Evolutionary conservation across 2,329 filamentous ascomycete species (phyloP).

Genomic region (Fusarium falciforme): DNA sequence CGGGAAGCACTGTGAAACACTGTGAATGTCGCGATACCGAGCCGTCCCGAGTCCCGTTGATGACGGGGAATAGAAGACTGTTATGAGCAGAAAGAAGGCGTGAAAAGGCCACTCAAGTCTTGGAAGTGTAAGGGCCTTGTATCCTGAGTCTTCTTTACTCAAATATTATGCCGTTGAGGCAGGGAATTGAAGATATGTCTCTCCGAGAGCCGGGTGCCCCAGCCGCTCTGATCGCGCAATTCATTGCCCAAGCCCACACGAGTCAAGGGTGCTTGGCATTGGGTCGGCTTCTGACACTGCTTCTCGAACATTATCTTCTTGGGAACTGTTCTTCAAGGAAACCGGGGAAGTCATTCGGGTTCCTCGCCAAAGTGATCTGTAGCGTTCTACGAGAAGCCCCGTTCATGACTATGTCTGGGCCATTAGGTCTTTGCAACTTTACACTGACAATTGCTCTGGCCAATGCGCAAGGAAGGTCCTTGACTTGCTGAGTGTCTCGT

Average conservation of each 20-base stretch:
- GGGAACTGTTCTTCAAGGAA: neutral
- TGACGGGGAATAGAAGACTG: neutral
- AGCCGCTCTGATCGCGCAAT: conserved; percentile 6
- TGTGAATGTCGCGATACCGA: conserved; percentile 19
- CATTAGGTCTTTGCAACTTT: neutral
- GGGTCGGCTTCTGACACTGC: neutral
- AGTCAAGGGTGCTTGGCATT: neutral
- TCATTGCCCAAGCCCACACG: neutral
- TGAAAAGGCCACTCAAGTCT: neutral
- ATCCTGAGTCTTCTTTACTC: neutral
- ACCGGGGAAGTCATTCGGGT: neutral
- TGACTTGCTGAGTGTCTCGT: neutral
- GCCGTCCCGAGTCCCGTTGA: conserved; percentile 31
- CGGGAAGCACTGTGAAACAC: conserved; percentile 11
- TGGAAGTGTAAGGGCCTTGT: neutral
- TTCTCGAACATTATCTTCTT: neutral
- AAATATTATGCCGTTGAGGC: neutral
- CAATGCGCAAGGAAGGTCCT: neutral
- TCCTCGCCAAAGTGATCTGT: neutral
- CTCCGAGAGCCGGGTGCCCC: conserved; percentile 24
- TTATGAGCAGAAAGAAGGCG: neutral
- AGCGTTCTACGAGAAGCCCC: neutral
- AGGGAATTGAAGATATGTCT: neutral
- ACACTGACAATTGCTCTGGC: neutral
- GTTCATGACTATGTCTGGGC: neutral